Base-by-base conservation (phyloP, 345 rosid species). In the Brassica nigra region DNA sequence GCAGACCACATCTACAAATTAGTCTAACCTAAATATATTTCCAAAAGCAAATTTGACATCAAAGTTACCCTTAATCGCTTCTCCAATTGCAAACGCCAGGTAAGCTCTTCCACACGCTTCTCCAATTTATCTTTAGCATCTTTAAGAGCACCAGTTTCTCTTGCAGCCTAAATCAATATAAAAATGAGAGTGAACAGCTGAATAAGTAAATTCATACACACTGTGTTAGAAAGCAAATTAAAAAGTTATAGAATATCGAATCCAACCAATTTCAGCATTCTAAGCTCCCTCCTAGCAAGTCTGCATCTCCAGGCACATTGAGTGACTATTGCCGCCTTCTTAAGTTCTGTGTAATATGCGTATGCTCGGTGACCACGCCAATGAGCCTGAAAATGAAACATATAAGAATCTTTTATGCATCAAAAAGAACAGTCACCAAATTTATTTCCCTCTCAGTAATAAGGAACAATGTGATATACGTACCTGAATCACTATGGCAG, bases 261-360 rank as follows among this genome's bases (percentile, higher is more conserved):
- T 29, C 67, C 73, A 80, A 93, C 99, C 98, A 95, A 91, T 89
- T 91, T 95, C 36, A 95, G 92, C 54, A 78, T 85, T 83, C 98
- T 87, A 64, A 95, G 92, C 87, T 95, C 98, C 84, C 90, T 89
- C 58, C 97, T 89, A 84, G 98, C 97, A 85, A 95, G 90, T 77
- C 97, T 87, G 76, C 83, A 79, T 83, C 99, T 91, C 99, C 99
- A 95, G 55, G 97, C 90, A 88, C 99, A 95, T 80, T 95, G 99
- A 76, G 91, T 80, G 83, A 80, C 76, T 52, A 95, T 52, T 74
- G 88, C 89, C 62, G 99, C 99, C 88, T 86, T 93, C 81, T 89
- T 91, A 76, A 91, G 98, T 79, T 82, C 88, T 85, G 73, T 88
- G 81, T 90, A 92, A 82, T 91, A 89, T 73, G 88, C 81, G 79